Base-by-base conservation (phyloP, 768 basidiomycete genomes). In the Mycena sanguinolenta region DNA sequence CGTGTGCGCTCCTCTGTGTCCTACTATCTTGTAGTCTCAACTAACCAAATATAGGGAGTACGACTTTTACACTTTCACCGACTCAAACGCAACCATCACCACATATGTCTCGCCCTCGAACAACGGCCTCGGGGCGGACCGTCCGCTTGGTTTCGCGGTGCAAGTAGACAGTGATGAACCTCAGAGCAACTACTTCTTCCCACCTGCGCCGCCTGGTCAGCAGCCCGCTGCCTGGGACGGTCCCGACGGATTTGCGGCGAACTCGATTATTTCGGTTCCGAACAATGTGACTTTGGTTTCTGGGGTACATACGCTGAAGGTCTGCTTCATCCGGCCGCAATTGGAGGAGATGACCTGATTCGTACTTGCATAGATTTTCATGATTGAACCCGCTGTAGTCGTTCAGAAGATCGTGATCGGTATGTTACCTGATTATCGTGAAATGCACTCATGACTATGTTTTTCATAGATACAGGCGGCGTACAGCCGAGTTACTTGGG, bases 351-450 rank as follows among this genome's bases (percentile, higher is more conserved):
- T 44, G 21, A 23, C 49, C 60, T 60, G 32, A 39, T 60, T 9
- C 52, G 27, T 9, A 21, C 39, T 13, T 10, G 39, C 50, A 19
- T 64, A 86, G 86, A 79, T 90, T 25, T 88, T 82, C 75, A 86
- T 87, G 82, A 84, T 90, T 52, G 89, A 90, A 72, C 87, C 89
- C 7, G 86, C 86, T 4, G 88, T 90, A 16, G 86, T 89, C 2
- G 79, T 90, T 28, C 87, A 91, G 76, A 91, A 89, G 75, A 86
- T 91, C 54, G 84, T 91, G 38, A 89, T 91, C 62, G 79, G 89
- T 90, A 68, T 23, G 79, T 76, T 9, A 19, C 34, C 25, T 38
- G 36, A 32, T 39, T 66, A 55, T 71, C 38, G 14, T 59, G 21
- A 12, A 38, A 38, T 7, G 32, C 3, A 39, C 25, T 14, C 3